phyloP scores from a whole-genome alignment of 139 green algal genomes.

The Picocystis salinarum region DNA sequence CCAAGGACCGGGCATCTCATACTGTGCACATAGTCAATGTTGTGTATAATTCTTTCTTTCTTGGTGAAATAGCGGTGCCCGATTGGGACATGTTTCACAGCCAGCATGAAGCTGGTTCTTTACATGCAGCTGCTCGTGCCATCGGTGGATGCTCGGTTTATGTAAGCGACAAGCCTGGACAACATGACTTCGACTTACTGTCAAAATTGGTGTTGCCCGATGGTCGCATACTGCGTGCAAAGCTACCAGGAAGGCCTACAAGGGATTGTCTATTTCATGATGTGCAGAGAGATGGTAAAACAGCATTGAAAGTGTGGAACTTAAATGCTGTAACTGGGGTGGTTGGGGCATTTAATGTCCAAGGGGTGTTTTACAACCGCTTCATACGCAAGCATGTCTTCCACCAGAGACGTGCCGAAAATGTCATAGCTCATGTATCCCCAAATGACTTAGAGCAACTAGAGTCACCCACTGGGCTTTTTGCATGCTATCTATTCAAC shows the following conservation, averaged over 20 bases:
- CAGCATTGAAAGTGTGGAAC: conserved; percentile 67
- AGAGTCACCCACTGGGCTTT: too few species aligned
- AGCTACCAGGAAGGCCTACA: conserved; percentile 65
- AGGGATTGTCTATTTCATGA: conserved; percentile 74
- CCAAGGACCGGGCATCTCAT: conserved; percentile 38
- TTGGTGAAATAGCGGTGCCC: conserved; percentile 28
- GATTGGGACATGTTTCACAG: conserved; percentile 37
- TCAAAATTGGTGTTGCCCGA: conserved; percentile 54
- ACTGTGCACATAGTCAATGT: conserved; percentile 67
- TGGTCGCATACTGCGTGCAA: conserved; percentile 36
- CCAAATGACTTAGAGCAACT: too few species aligned
- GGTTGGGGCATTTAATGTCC: conserved; percentile 68
- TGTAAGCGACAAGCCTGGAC: conserved; percentile 64
- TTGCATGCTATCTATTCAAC: too few species aligned
- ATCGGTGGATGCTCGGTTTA: conserved; percentile 54
- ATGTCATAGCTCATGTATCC: too few species aligned
- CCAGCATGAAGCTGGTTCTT: not conserved
- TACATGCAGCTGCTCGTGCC: conserved; percentile 39
- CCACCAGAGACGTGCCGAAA: too few species aligned
- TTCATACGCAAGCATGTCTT: conserved; percentile 37
- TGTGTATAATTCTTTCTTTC: conserved; percentile 37
- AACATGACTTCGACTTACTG: conserved; percentile 66
- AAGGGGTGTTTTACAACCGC: conserved; percentile 67
- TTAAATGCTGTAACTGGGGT: conserved; percentile 35
- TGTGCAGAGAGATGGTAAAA: conserved; percentile 44